phyloP scores from a whole-genome alignment of 495 filamentous ascomycete species.

The Podospora tetraspora region DNA sequence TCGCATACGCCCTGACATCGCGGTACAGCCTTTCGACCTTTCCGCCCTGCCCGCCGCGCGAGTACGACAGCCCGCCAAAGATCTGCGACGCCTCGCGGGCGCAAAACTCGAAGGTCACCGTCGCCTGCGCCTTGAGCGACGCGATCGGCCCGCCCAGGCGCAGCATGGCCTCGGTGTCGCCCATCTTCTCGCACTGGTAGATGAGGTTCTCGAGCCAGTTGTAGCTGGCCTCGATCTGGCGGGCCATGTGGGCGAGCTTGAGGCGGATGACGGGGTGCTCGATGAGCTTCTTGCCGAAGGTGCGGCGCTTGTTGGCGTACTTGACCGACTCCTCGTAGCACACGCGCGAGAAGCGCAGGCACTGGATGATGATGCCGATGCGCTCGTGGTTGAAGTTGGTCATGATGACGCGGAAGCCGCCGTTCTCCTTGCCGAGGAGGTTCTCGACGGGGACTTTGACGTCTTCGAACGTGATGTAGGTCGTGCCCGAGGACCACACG shows the following conservation, averaged over 20 bases:
- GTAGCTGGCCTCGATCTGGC: slow-evolving; percentile 93
- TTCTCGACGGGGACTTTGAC: slow-evolving; percentile 98
- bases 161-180: slow-evolving; percentile 91
- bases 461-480: slow-evolving; percentile 96
- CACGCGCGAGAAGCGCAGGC: slow-evolving; percentile 87
- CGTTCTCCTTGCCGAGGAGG: slow-evolving; percentile 94
- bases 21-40: slow-evolving; percentile 95
- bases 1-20: slow-evolving; percentile 96
- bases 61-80: slow-evolving; percentile 92
- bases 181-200: slow-evolving; percentile 89
- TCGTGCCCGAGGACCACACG: slow-evolving; percentile 90
- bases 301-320: slow-evolving; percentile 92
- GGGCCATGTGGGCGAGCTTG: slow-evolving; percentile 96
- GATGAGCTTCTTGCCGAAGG: slow-evolving; percentile 92
- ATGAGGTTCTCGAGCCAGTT: slow-evolving; percentile 97
- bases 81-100: slow-evolving; percentile 95
- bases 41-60: slow-evolving; percentile 85
- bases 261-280: slow-evolving; percentile 96
- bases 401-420: slow-evolving; percentile 98
- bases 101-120: slow-evolving; percentile 93
- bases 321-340: slow-evolving; percentile 95
- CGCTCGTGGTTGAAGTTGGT: slow-evolving; percentile 99
- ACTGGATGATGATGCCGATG: slow-evolving; percentile 98
- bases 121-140: slow-evolving; percentile 86
- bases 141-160: slow-evolving; percentile 94